Percentiles rank a stretch among this genome's conserved stretches.
phyloP scores from a whole-genome alignment of 2,329 filamentous ascomycete genomes.

The Hypoxylon sp. region DNA sequence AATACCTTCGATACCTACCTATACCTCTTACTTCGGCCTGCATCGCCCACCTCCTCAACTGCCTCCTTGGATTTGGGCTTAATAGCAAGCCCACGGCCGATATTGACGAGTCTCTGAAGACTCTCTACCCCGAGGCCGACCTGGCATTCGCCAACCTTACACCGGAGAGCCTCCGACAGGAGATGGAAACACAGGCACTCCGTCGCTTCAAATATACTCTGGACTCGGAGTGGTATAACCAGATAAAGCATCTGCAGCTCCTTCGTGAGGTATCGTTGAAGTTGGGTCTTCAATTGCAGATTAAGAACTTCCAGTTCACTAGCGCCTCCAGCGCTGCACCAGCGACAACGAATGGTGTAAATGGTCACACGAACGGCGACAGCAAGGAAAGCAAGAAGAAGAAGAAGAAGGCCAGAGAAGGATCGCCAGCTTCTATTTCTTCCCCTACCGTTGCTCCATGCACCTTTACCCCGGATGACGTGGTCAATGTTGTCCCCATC shows the following conservation, averaged over 20 bases:
- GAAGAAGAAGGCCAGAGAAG: constrained; percentile 66
- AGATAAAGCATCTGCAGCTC: constrained; percentile 79
- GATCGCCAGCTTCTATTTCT: constrained; percentile 57
- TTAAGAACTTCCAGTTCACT: constrained; percentile 77
- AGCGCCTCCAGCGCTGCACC: constrained; percentile 43
- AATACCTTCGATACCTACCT: constrained; percentile 80
- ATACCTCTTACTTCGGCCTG: constrained; percentile 81
- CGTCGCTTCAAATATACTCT: constrained; percentile 81
- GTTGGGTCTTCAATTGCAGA: constrained; percentile 86
- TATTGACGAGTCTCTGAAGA: constrained; percentile 75
- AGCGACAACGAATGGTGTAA: constrained; percentile 48
- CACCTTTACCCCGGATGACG: constrained; percentile 84
- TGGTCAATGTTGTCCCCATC: constrained; percentile 91
- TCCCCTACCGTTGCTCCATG: constrained; percentile 52
- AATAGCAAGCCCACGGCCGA: constrained; percentile 82
- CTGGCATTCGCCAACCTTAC: constrained; percentile 82
- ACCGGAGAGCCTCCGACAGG: constrained; percentile 72
- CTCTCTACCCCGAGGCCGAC: constrained; percentile 82
- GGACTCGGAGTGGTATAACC: constrained; percentile 69
- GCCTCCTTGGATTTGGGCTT: constrained; percentile 78
- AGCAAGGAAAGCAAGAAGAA: constrained; percentile 66
- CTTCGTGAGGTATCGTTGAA: constrained; percentile 89
- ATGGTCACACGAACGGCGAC: constrained; percentile 54
- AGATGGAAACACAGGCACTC: constrained; percentile 74
- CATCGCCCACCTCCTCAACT: constrained; percentile 90